Conservation (phyloP, 805 yeast species). For the Candida ovalis region DNA sequence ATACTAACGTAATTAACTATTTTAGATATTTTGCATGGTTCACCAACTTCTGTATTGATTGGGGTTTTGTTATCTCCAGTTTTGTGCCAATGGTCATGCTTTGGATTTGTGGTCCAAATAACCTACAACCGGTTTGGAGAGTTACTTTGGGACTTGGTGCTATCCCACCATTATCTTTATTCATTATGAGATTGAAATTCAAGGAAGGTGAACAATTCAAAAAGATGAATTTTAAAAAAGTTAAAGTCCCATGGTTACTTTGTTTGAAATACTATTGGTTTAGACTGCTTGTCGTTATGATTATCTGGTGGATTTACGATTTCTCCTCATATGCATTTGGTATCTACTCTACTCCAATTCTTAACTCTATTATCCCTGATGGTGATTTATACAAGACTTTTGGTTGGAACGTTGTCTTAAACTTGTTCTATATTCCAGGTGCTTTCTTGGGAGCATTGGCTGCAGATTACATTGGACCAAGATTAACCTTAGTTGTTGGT, state of each 20-base stretch:
- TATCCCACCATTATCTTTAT: constrained; percentile 75
- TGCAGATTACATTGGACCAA: constrained; percentile 90
- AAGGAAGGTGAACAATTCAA: constrained; percentile 69
- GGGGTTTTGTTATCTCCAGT: constrained; percentile 78
- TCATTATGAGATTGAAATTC: constrained; percentile 72
- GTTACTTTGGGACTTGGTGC: constrained; percentile 87
- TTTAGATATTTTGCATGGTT: constrained; percentile 79
- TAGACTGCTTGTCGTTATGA: constrained; percentile 62
- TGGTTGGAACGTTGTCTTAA: constrained; percentile 91
- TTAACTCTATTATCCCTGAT: constrained; percentile 53
- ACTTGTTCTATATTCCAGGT: constrained; percentile 88
- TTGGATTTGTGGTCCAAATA: constrained; percentile 72
- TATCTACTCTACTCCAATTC: constrained; percentile 71
- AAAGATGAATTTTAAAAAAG: constrained; percentile 64
- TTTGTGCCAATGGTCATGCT: constrained; percentile 83
- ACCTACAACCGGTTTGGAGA: constrained; percentile 87
- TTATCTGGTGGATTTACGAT: constrained; percentile 91
- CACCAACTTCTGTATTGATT: constrained; percentile 83
- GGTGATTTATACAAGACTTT: constrained; percentile 66
- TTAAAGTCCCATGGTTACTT: constrained; percentile 61
- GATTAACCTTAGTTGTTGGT: constrained; percentile 70
- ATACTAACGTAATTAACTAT: background rate
- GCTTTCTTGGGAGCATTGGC: constrained; percentile 79
- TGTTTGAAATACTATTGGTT: constrained; percentile 82
- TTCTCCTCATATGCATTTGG: constrained; percentile 86